These are phyloP conservation scores for Fimicolochytrium jonesii DNA, from an alignment of 192 early-diverging fungal genomes.

Conservation along the genomic window DNA sequence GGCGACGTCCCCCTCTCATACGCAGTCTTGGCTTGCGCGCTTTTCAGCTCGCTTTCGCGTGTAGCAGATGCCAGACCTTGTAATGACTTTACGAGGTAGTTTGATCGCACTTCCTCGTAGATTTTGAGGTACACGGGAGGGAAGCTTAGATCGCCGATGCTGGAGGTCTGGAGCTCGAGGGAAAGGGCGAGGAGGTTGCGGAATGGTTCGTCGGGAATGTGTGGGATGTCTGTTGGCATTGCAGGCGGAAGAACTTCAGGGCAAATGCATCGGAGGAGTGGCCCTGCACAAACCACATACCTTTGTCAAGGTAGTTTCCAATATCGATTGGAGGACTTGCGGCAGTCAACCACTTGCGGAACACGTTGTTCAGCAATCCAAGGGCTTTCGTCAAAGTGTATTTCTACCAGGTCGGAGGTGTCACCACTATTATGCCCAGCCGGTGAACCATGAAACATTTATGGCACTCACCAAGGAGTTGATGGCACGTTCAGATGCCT, in stretches of 20 bases:
- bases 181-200: conserved; percentile 27
- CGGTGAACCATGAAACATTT: too few relatives aligned
- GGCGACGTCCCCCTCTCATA: conserved; percentile 62
- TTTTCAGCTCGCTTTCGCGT: conserved; percentile 44
- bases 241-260: too few relatives aligned
- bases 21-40: conserved; percentile 33
- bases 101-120: conserved; percentile 68
- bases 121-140: conserved; percentile 36
- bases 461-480: conserved; percentile 25
- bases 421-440: too few relatives aligned
- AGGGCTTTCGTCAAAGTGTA: conserved; percentile 42
- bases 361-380: conserved; percentile 53
- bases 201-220: conserved; percentile 9
- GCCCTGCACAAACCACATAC: too few relatives aligned
- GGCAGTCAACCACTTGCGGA: conserved; percentile 43
- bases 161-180: conserved; percentile 28
- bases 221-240: conserved; percentile 14
- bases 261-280: too few relatives aligned
- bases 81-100: conserved; percentile 58
- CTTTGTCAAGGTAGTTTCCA: too few relatives aligned
- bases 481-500: conserved; percentile 30
- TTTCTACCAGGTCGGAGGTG: too few relatives aligned
- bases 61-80: conserved; percentile 44
- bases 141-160: conserved; percentile 33
- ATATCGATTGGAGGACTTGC: conserved; percentile 43